Evolutionary conservation across 495 filamentous ascomycete species (phyloP), one percentile per base, ranked within the genome.

Genomic region (Lepidopterella palustris): DNA sequence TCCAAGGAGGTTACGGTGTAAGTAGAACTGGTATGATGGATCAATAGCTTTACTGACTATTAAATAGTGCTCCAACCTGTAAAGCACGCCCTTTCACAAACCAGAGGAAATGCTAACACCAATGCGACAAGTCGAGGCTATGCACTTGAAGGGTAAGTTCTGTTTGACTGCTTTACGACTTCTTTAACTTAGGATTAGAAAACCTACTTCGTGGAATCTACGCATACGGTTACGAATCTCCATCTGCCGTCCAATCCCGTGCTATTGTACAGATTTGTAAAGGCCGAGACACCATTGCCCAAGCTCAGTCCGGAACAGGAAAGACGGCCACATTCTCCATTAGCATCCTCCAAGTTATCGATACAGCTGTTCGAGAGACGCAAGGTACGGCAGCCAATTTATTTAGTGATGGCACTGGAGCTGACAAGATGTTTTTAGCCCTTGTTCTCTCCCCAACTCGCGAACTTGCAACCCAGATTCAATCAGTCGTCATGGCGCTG

Each of bases 251-350:
- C 18, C 93, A 98, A 76, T 95, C 90, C 45, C 87, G 93, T 68
- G 93, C 95, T 59, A 98, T 98, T 70, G 92, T 97, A 63, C 92
- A 97, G 74, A 91, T 98, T 70, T 97, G 92, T 83, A 97, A 96
- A 78, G 93, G 92, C 61, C 90, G 91, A 73, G 93, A 99, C 72
- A 95, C 90, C 53, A 99, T 99, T 73, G 93, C 93, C 31, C 93
- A 99, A 74, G 93, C 93, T n/a, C 93, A 99, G 79, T 96, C 91
- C 53, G 93, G 93, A 77, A 99, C 93, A 53, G 93, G 93, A 78
- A 99, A 99, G 80, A 99, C 93, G 23, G 93, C 93, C 9, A 99
- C 93, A 1, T 99, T 99, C 79, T 92, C 92, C 57, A 96, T 99
- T 76, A 93, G 89, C 69, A 90, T 95, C 70, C 85, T 99, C 27